These are phyloP conservation scores for Xylariaceae sp. DNA, from an alignment of 2,329 filamentous ascomycete genomes.

Conservation along the genomic window DNA sequence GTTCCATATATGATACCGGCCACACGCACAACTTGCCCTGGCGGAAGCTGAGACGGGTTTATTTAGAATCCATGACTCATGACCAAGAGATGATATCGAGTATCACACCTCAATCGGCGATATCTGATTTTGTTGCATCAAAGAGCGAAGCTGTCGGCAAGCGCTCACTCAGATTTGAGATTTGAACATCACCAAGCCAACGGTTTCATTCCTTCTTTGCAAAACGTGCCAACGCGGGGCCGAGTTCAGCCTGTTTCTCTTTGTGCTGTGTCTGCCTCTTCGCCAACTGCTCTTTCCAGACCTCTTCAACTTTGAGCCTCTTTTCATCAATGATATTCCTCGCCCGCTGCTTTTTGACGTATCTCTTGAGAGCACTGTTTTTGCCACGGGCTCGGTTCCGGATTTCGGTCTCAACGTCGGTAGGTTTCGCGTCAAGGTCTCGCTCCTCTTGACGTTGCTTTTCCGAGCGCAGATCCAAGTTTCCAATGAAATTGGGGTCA, in stretches of 20 bases:
- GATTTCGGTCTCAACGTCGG: conserved; percentile 55
- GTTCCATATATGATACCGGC: too few relatives aligned
- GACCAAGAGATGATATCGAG: too few relatives aligned
- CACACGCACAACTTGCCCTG: too few relatives aligned
- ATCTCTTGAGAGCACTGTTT: conserved; percentile 83
- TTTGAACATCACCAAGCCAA: too few relatives aligned
- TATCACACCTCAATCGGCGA: too few relatives aligned
- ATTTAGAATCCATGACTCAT: too few relatives aligned
- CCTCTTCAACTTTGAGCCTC: conserved; percentile 77
- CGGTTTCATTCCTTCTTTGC: conserved; percentile 66
- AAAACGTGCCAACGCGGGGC: conserved; percentile 83
- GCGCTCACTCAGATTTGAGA: too few relatives aligned
- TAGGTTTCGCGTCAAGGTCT: conserved; percentile 69
- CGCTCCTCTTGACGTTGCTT: conserved; percentile 72
- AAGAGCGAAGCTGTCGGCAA: too few relatives aligned
- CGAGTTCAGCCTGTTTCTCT: conserved; percentile 69
- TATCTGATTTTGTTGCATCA: too few relatives aligned
- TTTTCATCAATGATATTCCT: conserved; percentile 97
- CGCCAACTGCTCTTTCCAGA: conserved; percentile 69
- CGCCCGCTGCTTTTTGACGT: conserved; percentile 84
- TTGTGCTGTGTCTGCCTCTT: conserved; percentile 58
- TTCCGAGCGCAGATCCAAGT: conserved; percentile 75
- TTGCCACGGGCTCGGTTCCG: conserved; percentile 80
- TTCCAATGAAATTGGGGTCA: conserved; percentile 87
- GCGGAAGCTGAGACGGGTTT: too few relatives aligned